A percentile compares a stretch with the other conserved stretches of the same genome.
These are phyloP conservation scores for Brassica nigra DNA, from an alignment of 345 rosid species.

Conservation along the genomic window DNA sequence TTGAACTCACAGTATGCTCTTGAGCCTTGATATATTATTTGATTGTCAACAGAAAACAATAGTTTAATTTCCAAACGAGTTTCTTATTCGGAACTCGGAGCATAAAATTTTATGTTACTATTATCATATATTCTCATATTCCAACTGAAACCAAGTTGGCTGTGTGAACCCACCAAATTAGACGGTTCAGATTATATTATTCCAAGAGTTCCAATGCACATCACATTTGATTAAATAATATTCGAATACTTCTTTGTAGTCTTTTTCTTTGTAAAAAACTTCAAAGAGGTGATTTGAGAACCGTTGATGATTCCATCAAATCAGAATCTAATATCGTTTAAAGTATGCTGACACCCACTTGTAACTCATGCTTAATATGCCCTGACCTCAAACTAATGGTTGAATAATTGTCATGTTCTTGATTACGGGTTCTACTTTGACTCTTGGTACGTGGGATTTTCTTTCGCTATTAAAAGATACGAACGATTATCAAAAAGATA, in stretches of 20 bases:
- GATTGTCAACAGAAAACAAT: slow-evolving; percentile 28
- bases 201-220: slow-evolving; percentile 18
- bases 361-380: slow-evolving; percentile 1
- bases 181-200: slow-evolving; percentile 24
- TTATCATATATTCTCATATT: slow-evolving; percentile 29
- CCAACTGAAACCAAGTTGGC: slow-evolving; percentile 32
- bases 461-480: background rate
- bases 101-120: background rate
- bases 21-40: slow-evolving; percentile 1
- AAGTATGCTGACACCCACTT: slow-evolving; percentile 31
- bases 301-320: slow-evolving; percentile 39
- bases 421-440: background rate
- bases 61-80: slow-evolving; percentile 30
- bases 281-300: slow-evolving; percentile 26
- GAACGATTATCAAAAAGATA: too few relatives aligned
- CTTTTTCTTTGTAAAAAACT: background rate
- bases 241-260: slow-evolving; percentile 20
- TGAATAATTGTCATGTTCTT: background rate
- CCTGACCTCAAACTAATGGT: slow-evolving; percentile 2
- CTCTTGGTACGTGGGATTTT: background rate
- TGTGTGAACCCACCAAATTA: slow-evolving; percentile 36
- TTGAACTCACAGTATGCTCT: background rate
- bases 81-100: slow-evolving; percentile 19
- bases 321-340: slow-evolving; percentile 36
- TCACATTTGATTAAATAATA: slow-evolving; percentile 27